Base-by-base conservation (phyloP, 805 yeast species). In the Pichia paraexigua region DNA sequence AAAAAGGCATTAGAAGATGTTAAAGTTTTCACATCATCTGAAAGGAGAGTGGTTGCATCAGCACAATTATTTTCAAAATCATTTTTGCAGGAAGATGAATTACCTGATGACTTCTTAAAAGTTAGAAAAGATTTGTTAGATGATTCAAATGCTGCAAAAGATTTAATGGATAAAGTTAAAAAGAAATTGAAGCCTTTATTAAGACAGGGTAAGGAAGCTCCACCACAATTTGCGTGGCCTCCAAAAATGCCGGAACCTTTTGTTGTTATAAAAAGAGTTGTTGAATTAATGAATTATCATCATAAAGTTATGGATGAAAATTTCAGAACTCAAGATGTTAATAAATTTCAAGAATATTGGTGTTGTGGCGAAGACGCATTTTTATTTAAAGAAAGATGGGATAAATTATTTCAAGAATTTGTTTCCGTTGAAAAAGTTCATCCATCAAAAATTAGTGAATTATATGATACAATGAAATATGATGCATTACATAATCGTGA, bases 221-320 rank as follows among this genome's bases (percentile, higher is more conserved):
- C 99, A 18, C 87, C 95, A 0, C 97, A 94, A 63, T 94, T 94
- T 68, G 87, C 99, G 0, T 94, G 99, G 99, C 99, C 99, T 0
- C 87, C 94, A 20, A 89, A 89, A 64, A 90, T 94, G 87, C 98
- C 99, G 0, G 95, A 94, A 64, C 99, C 99, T 2, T 92, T 89
- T 63, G 80, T 83, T 46, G 99, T 94, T 17, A 87, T 95, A 60
- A 87, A 89, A 63, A 75, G 97, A 56, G 99, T 94, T 27, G 96
- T 94, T 42, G 97, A 90, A 61, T 74, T 94, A 62, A 92, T 94
- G 98, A 89, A 83, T 66, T 90, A 85, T 68, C 97, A 94, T 65
- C 82, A 82, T 41, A 78, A 76, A 58, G 80, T 94, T 48, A 82
- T 94, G 95, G 84, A 82, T 50, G 78, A 83, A 67, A 91, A 91